Evolutionary conservation across 441 rosid species (phyloP).

Genomic region (Populus hybrid): DNA sequence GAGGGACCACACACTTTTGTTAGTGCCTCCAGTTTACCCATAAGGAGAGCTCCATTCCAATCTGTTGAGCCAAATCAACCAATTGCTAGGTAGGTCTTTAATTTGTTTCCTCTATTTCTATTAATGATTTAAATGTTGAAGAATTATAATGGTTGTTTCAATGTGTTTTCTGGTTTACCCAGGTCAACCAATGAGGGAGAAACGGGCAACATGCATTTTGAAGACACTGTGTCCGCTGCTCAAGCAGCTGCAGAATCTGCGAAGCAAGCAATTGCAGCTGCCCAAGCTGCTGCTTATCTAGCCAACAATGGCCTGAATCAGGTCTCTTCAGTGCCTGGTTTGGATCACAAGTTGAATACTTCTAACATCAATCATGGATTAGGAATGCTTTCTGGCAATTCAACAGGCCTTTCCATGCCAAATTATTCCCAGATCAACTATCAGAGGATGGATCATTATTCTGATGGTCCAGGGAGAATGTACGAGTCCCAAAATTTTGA

Average conservation of each 20-base stretch:
- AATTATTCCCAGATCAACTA: conserved; percentile 13
- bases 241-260: conserved; percentile 81
- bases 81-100: conserved; percentile 33
- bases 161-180: conserved; percentile 14
- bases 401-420: conserved; percentile 1
- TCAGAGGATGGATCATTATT: conserved; percentile 18
- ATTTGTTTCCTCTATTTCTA: not conserved
- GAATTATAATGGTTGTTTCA: not conserved
- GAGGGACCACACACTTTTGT: conserved; percentile 55
- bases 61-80: conserved; percentile 28
- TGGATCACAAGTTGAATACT: conserved; percentile 14
- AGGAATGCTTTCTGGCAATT: conserved; percentile 15
- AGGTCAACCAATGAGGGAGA: conserved; percentile 36
- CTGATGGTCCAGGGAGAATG: conserved; percentile 13
- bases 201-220: conserved; percentile 31
- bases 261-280: conserved; percentile 81
- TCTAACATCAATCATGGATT: conserved; percentile 19
- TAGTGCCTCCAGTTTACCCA: conserved; percentile 69
- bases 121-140: not conserved
- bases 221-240: conserved; percentile 67
- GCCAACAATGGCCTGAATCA: conserved; percentile 45
- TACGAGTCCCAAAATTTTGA: conserved; percentile 15
- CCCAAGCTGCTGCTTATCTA: conserved; percentile 71
- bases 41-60: conserved; percentile 32
- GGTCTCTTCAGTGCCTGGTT: conserved; percentile 16